Evolutionary conservation across 1,284 basidiomycete genomes (phyloP), one percentile per base, ranked within the genome.

Genomic region (Ustilago cynodontis): DNA sequence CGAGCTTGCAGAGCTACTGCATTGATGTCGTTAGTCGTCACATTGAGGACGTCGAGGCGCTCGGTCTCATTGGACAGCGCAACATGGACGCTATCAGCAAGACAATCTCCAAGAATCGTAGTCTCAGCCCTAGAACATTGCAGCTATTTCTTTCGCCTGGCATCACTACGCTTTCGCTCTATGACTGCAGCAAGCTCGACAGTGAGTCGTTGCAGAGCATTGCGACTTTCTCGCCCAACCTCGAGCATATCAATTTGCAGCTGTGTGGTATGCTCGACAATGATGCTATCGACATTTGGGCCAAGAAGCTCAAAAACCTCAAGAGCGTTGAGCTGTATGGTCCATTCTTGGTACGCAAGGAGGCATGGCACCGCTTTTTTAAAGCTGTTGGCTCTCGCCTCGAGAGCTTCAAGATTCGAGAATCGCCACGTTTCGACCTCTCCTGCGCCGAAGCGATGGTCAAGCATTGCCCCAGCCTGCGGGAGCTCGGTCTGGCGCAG

Each of bases 21-120:
- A 93, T 96, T 52, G 88, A 95, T 92, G 87, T 98, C 31, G 91
- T 98, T 66, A 92, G 92, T 29, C 89, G 90, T 54, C 90, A 94
- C 83, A 97, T 98, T 64, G 90, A 95, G 68, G 92, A 95, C 72
- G 92, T 98, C 16, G 95, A 98, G 72, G 92, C 93, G 0, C 88
- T 98, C 6, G 94, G 95, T 0, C 91, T 94, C 79, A 93, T 98
- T 61, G 93, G 94, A 0, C 82, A 89, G 1, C 59, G 67, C 50
- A 84, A 82, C 66, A 60, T 77, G 55, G 82, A 85, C n/a, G 72
- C 73, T 3, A 76, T 84, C 72, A 80, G 81, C 70, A 80, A 79
- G 58, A 92, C 94, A 20, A 89, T 99, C 41, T 92, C 92, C 43
- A 93, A 93, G 86, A 94, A 93, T 81, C 89, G 96, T 37, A 90